Conservation (phyloP, 1,284 basidiomycete genomes). For the Somion occarium region DNA sequence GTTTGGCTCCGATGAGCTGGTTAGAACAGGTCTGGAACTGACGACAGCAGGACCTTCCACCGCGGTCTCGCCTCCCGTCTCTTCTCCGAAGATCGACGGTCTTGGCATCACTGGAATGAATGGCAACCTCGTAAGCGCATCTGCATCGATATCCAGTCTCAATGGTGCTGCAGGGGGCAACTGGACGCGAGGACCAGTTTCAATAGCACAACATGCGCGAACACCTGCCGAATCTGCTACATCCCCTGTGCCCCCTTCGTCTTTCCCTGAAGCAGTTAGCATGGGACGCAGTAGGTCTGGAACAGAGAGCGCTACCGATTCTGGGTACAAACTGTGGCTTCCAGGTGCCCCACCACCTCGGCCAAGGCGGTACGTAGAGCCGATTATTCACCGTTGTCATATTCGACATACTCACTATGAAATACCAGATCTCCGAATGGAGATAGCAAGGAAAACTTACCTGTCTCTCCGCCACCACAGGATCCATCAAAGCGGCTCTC, state of each 20-base stretch:
- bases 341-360: too few species aligned
- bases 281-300: slow-evolving; percentile 22
- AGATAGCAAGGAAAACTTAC: neutral
- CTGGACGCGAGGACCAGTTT: slow-evolving; percentile 10
- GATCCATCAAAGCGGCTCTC: slow-evolving; percentile 27
- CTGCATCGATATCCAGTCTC: neutral
- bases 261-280: slow-evolving; percentile 21
- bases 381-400: neutral
- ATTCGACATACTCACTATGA: neutral
- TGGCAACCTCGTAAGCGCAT: neutral
- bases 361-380: too few species aligned
- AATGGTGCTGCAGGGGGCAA: neutral
- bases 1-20: slow-evolving; percentile 46
- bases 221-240: slow-evolving; percentile 18
- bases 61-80: neutral
- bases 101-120: slow-evolving; percentile 6
- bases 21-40: slow-evolving; percentile 26
- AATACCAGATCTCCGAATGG: neutral
- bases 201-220: slow-evolving; percentile 17
- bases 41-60: slow-evolving; percentile 2
- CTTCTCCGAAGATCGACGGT: slow-evolving; percentile 15
- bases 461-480: slow-evolving; percentile 12
- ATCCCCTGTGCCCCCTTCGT: slow-evolving; percentile 11
- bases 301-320: slow-evolving; percentile 10
- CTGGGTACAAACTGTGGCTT: slow-evolving; percentile 21